Conservation (phyloP, 768 basidiomycete genomes). For the Kwoniella europaea region DNA sequence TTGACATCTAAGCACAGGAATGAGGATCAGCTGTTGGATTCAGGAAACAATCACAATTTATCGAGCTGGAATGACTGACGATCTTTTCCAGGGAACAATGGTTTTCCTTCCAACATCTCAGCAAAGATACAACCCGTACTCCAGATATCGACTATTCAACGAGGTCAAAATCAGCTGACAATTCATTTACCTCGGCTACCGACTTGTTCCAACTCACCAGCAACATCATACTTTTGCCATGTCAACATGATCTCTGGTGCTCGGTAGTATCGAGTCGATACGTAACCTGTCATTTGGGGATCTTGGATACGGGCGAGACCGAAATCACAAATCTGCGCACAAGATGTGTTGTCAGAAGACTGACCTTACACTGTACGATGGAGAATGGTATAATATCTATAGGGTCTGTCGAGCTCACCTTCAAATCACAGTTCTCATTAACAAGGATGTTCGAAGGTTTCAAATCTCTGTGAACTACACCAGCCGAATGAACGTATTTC, state of each 20-base stretch:
- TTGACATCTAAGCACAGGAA: slow-evolving; percentile 76
- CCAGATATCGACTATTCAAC: slow-evolving; percentile 84
- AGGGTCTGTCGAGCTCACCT: slow-evolving; percentile 63
- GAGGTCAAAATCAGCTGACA: slow-evolving; percentile 6
- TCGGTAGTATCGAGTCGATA: slow-evolving; percentile 97
- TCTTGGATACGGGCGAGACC: slow-evolving; percentile 98
- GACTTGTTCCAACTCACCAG: slow-evolving; percentile 59
- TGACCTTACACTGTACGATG: too few species aligned
- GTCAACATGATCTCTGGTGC: slow-evolving; percentile 99
- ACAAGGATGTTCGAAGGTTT: slow-evolving; percentile 99
- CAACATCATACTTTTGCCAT: slow-evolving; percentile 99
- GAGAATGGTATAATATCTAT: too few species aligned
- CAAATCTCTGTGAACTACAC: slow-evolving; percentile 96
- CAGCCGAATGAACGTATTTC: slow-evolving; percentile 99
- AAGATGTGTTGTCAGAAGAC: too few species aligned
- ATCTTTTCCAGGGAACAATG: slow-evolving; percentile 98
- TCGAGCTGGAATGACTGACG: slow-evolving; percentile 67
- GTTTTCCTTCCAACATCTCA: slow-evolving; percentile 99
- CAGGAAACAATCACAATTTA: background rate
- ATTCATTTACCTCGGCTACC: background rate
- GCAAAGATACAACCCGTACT: slow-evolving; percentile 99
- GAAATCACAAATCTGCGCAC: slow-evolving; percentile 85
- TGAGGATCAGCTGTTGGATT: background rate
- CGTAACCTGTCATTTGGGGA: slow-evolving; percentile 99
- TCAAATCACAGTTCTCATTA: slow-evolving; percentile 99